Conservation (phyloP, 1,139 yeast genomes). For the Candida sojae region DNA sequence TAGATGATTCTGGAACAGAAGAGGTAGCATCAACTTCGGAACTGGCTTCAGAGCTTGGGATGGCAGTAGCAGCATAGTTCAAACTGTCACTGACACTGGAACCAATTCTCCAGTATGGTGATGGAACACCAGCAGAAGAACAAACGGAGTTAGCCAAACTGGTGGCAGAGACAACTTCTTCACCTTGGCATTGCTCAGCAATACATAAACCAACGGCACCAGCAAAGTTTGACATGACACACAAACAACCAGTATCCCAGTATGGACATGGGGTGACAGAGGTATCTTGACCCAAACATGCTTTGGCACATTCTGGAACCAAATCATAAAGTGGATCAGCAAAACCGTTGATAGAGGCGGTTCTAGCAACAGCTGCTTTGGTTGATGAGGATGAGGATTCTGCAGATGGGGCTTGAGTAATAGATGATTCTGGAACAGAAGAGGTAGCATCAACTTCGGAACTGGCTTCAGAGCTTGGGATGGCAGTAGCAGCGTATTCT, state of each 20-base stretch:
- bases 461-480: neutral
- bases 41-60: neutral
- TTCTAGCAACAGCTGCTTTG: conserved; percentile 25
- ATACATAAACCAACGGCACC: conserved; percentile 32
- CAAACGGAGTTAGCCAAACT: conserved; percentile 44
- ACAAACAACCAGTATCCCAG: conserved; percentile 41
- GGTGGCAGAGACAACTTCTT: conserved; percentile 36
- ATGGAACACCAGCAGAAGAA: conserved; percentile 42
- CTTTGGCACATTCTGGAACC: conserved; percentile 25
- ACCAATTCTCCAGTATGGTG: conserved; percentile 40
- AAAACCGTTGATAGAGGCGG: conserved; percentile 38
- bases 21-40: conserved; percentile 12
- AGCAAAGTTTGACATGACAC: conserved; percentile 34
- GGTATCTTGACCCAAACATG: conserved; percentile 19
- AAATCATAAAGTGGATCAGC: conserved; percentile 32
- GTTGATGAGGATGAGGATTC: no score
- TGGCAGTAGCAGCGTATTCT: conserved; percentile 28
- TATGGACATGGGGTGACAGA: conserved; percentile 34
- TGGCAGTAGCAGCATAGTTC: conserved; percentile 28
- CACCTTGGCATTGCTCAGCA: conserved; percentile 31
- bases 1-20: neutral
- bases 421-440: conserved; percentile 2
- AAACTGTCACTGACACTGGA: conserved; percentile 34
- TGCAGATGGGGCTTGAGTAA: neutral
- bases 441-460: conserved; percentile 12